Evolutionary conservation across 2,329 filamentous ascomycete species (phyloP).

Genomic region (Fusarium aywerte): DNA sequence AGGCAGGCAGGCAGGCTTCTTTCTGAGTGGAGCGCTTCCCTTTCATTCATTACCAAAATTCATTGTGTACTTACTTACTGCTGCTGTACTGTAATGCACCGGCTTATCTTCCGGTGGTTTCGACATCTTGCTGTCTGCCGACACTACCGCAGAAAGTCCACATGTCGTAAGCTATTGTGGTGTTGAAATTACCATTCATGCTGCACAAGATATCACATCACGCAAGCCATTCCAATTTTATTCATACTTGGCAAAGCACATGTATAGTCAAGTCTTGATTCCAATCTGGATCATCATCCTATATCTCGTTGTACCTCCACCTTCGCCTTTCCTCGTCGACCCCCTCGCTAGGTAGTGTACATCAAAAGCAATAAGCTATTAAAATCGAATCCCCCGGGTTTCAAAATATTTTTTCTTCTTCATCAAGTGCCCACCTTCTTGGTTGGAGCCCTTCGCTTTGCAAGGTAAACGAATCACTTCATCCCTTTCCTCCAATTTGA

Average conservation of each 20-base stretch:
- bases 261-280: constrained; percentile 32
- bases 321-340: constrained; percentile 21
- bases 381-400: constrained; percentile 32
- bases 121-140: constrained; percentile 15
- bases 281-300: constrained; percentile 46
- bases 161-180: neutral
- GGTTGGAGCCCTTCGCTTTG: constrained; percentile 11
- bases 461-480: constrained; percentile 7
- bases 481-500: constrained; percentile 8
- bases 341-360: constrained; percentile 41
- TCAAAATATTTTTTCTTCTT: constrained; percentile 12
- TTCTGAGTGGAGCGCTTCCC: constrained; percentile 28
- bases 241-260: constrained; percentile 38
- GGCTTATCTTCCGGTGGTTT: constrained; percentile 30
- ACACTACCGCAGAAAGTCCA: neutral
- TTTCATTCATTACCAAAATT: constrained; percentile 9
- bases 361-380: constrained; percentile 45
- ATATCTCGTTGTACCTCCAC: constrained; percentile 38
- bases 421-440: constrained; percentile 6
- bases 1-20: constrained; percentile 10
- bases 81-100: constrained; percentile 1
- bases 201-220: neutral
- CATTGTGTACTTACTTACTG: constrained; percentile 25
- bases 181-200: neutral
- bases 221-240: constrained; percentile 42